Percentiles rank a stretch among this genome's conserved stretches.
phyloP scores from a whole-genome alignment of 306 rosid species.

The Fragaria iinumae region DNA sequence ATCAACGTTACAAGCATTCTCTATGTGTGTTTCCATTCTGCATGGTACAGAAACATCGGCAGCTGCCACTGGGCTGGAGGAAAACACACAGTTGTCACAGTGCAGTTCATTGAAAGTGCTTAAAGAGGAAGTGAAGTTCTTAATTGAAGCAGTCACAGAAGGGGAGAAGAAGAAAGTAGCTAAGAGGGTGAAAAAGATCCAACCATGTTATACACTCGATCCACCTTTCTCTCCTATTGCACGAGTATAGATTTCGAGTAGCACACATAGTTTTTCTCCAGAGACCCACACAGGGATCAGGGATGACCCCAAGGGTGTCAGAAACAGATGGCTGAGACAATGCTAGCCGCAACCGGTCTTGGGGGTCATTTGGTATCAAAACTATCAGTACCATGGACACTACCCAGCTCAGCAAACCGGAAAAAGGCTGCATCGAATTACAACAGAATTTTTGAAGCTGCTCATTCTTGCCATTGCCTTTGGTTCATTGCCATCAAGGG shows the following conservation, averaged over 20 bases:
- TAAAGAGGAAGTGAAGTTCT: slow-evolving; percentile 61
- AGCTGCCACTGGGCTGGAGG: slow-evolving; percentile 28
- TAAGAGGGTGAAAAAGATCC: slow-evolving; percentile 56
- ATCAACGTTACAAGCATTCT: slow-evolving; percentile 87
- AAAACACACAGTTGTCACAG: slow-evolving; percentile 44
- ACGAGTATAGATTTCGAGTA: slow-evolving; percentile 41
- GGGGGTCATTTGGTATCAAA: background rate
- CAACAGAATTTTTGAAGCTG: slow-evolving; percentile 23
- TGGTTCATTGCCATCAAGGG: slow-evolving; percentile 25
- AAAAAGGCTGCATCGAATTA: slow-evolving; percentile 9
- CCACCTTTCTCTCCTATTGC: slow-evolving; percentile 90
- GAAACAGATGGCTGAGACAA: slow-evolving; percentile 7
- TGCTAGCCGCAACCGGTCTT: background rate
- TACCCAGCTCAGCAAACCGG: slow-evolving; percentile 25
- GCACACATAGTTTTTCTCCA: slow-evolving; percentile 11
- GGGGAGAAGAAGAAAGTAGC: slow-evolving; percentile 48
- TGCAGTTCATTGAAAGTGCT: slow-evolving; percentile 67
- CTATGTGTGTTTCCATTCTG: slow-evolving; percentile 75
- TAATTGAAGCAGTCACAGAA: slow-evolving; percentile 50
- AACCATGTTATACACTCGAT: slow-evolving; percentile 53
- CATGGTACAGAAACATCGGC: slow-evolving; percentile 59
- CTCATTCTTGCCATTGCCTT: slow-evolving; percentile 13
- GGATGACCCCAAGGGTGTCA: slow-evolving; percentile 18
- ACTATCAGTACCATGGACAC: slow-evolving; percentile 10
- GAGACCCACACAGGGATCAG: slow-evolving; percentile 15